A percentile compares a stretch with the other conserved stretches of the same genome.
Conservation (phyloP, 768 basidiomycete species). For the Cystobasidium ongulense region DNA sequence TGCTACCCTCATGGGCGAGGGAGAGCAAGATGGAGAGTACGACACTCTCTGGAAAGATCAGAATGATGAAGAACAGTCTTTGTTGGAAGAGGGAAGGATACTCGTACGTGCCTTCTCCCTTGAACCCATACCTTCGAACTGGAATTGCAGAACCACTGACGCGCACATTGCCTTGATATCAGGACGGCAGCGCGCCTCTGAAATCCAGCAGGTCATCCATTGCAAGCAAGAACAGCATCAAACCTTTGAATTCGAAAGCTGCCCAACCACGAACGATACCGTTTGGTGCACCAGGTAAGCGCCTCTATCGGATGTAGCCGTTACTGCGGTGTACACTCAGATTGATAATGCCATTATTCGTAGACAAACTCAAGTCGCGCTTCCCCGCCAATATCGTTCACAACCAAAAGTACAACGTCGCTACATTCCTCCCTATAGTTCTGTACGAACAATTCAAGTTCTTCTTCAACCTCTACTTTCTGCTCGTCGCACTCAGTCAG, state of each 20-base stretch:
- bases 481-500: slow-evolving; percentile 90
- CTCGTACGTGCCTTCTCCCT: background rate
- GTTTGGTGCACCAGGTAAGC: slow-evolving; percentile 30
- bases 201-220: background rate
- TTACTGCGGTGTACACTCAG: background rate
- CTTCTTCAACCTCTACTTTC: slow-evolving; percentile 98
- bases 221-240: background rate
- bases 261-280: slow-evolving; percentile 35
- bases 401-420: slow-evolving; percentile 95
- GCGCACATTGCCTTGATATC: background rate
- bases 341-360: no score
- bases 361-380: slow-evolving; percentile 31
- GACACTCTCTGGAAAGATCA: slow-evolving; percentile 40
- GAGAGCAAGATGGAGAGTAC: slow-evolving; percentile 39
- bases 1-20: slow-evolving; percentile 13
- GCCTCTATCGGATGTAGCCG: background rate
- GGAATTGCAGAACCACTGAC: background rate
- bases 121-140: no score
- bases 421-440: slow-evolving; percentile 94
- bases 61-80: slow-evolving; percentile 6
- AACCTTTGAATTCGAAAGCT: background rate
- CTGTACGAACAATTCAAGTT: slow-evolving; percentile 99
- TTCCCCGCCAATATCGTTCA: slow-evolving; percentile 79
- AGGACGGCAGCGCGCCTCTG: slow-evolving; percentile 22
- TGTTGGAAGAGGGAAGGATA: slow-evolving; percentile 5